A percentile compares a stretch with the other conserved stretches of the same genome.
phyloP scores from a whole-genome alignment of 2,329 filamentous ascomycete genomes.

The Pseudogymnoascus destructans region DNA sequence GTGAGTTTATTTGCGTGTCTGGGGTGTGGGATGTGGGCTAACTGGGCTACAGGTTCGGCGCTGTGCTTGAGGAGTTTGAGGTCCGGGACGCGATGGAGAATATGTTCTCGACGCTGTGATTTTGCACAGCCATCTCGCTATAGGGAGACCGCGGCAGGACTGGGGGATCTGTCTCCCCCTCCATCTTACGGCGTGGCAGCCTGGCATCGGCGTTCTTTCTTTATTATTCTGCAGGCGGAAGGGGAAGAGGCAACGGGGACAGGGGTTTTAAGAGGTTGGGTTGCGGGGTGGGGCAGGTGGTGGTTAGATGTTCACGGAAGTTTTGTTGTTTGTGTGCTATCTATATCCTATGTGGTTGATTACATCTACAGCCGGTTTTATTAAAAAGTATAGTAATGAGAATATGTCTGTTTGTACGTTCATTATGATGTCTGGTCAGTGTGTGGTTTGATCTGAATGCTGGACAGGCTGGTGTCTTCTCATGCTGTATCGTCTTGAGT shows the following conservation, averaged over 20 bases:
- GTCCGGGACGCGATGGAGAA: conserved; percentile 29
- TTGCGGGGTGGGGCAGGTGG: neutral
- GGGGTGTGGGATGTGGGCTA: conserved; percentile 13
- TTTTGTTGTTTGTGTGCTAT: neutral
- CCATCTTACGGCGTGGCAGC: neutral
- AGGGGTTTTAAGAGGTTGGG: neutral
- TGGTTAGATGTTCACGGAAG: neutral
- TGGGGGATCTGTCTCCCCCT: neutral
- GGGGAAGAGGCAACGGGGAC: neutral
- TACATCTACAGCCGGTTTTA: neutral
- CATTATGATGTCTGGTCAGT: neutral
- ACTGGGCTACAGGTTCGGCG: conserved; percentile 42
- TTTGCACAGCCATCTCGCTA: neutral
- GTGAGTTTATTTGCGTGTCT: conserved; percentile 38
- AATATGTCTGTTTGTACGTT: neutral
- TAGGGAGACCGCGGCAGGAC: neutral
- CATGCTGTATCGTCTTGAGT: neutral
- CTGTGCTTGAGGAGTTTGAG: conserved; percentile 56
- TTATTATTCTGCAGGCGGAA: neutral
- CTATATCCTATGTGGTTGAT: neutral
- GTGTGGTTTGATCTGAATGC: neutral
- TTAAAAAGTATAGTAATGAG: neutral
- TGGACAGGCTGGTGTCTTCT: neutral
- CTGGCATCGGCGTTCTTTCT: neutral
- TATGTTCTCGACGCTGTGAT: conserved; percentile 17